Conservation (phyloP, 2,329 filamentous ascomycete species). For the Metarhizium humberi region DNA sequence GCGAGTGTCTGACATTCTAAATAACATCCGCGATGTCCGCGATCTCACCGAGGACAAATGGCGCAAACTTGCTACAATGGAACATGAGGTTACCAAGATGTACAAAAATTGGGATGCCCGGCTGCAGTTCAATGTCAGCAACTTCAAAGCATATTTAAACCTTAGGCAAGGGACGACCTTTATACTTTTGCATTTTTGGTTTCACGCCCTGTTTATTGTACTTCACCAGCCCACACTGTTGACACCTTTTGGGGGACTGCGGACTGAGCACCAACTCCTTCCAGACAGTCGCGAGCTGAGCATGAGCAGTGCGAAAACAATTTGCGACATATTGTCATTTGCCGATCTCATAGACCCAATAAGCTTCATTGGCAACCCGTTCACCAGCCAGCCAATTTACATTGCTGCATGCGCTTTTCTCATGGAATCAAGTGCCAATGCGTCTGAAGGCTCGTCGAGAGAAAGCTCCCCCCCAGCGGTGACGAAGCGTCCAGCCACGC, state of each 20-base stretch:
- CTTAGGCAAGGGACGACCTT: constrained; percentile 78
- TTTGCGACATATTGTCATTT: constrained; percentile 80
- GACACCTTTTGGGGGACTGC: constrained; percentile 57
- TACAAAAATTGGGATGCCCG: constrained; percentile 66
- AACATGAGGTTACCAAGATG: constrained; percentile 62
- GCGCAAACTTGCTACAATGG: constrained; percentile 64
- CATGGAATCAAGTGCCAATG: constrained; percentile 68
- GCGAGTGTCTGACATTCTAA: constrained; percentile 73
- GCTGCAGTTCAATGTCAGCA: constrained; percentile 74
- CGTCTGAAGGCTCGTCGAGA: constrained; percentile 50
- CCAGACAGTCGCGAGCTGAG: constrained; percentile 72
- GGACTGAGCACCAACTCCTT: constrained; percentile 59
- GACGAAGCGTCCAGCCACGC: constrained; percentile 5
- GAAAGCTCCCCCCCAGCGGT: constrained; percentile 39
- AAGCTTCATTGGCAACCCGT: constrained; percentile 80
- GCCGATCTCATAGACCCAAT: constrained; percentile 78
- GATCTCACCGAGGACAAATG: constrained; percentile 70
- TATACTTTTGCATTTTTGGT: constrained; percentile 81
- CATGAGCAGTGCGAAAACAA: constrained; percentile 86
- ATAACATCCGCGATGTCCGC: constrained; percentile 64
- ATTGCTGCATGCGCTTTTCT: constrained; percentile 85
- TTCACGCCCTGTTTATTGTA: constrained; percentile 76
- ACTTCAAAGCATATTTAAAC: constrained; percentile 78
- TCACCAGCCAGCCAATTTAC: constrained; percentile 85
- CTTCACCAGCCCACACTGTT: constrained; percentile 77